A percentile compares a stretch with the other conserved stretches of the same genome.
These are phyloP conservation scores for Stenogyne calaminthoides DNA, from an alignment of 305 asterid species.

Conservation along the genomic window DNA sequence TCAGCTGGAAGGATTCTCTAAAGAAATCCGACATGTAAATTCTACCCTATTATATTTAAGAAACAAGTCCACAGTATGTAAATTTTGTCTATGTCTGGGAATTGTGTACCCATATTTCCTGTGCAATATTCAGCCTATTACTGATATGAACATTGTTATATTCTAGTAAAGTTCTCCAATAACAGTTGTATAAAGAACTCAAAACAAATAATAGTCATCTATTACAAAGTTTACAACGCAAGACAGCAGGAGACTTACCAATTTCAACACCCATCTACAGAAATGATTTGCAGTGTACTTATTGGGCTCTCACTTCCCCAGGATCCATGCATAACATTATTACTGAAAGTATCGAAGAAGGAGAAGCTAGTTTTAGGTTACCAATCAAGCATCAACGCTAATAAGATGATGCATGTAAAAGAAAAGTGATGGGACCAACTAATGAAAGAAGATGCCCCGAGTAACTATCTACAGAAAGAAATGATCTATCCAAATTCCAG, in stretches of 20 bases:
- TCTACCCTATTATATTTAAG: background rate
- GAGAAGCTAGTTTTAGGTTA: background rate
- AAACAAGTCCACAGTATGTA: constrained; percentile 15
- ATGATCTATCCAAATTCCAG: background rate
- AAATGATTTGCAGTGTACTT: no score
- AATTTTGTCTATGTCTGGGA: constrained; percentile 1
- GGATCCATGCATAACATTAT: no score
- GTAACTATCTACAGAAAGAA: background rate
- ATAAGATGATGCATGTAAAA: no score
- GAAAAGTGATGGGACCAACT: background rate
- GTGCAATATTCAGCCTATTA: no score
- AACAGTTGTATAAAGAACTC: background rate
- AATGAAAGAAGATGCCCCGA: no score
- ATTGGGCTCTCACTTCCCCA: no score
- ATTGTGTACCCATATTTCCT: background rate
- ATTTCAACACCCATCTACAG: no score
- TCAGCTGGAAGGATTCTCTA: constrained; percentile 12
- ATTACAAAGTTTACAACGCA: no score
- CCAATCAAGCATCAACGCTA: background rate
- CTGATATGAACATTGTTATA: no score
- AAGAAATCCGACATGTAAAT: constrained; percentile 2
- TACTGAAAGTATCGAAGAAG: no score
- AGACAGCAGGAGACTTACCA: no score
- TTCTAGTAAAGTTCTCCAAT: no score
- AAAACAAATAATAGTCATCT: background rate